A percentile compares a stretch with the other conserved stretches of the same genome.
Evolutionary conservation across 2,329 filamentous ascomycete species (phyloP).

Genomic region (Arthrinium phaeospermum): DNA sequence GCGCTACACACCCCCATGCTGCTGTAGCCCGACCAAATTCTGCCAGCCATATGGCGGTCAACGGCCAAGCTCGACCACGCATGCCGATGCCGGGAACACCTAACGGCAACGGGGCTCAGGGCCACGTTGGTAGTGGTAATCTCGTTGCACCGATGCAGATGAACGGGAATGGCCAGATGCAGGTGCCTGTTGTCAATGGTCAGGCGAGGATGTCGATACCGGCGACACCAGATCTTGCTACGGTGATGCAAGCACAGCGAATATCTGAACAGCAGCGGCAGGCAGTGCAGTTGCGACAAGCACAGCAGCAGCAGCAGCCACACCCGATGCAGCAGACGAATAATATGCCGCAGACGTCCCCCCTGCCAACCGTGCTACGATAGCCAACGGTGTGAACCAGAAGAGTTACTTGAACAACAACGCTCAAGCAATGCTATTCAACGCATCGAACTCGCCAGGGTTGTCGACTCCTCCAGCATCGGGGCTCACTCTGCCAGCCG

Average conservation of each 20-base stretch:
- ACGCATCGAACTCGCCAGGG: slow-evolving; percentile 46
- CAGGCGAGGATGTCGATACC: slow-evolving; percentile 65
- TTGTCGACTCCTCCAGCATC: slow-evolving; percentile 51
- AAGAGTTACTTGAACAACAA: slow-evolving; percentile 57
- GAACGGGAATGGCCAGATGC: slow-evolving; percentile 71
- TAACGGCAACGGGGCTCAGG: slow-evolving; percentile 53
- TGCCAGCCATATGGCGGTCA: slow-evolving; percentile 46
- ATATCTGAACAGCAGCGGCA: slow-evolving; percentile 69
- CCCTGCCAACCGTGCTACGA: slow-evolving; percentile 50
- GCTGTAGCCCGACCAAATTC: slow-evolving; percentile 48
- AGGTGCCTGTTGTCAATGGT: slow-evolving; percentile 65
- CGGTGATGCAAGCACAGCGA: slow-evolving; percentile 68
- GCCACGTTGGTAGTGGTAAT: slow-evolving; percentile 54
- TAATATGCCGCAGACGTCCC: slow-evolving; percentile 43
- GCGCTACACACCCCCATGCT: slow-evolving; percentile 39
- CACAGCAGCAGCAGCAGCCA: slow-evolving; percentile 36
- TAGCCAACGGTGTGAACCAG: slow-evolving; percentile 52
- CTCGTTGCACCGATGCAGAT: slow-evolving; percentile 61
- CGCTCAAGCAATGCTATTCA: slow-evolving; percentile 58
- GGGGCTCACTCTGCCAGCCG: slow-evolving; percentile 53
- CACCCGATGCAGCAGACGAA: slow-evolving; percentile 47
- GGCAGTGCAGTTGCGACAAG: slow-evolving; percentile 53
- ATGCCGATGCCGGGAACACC: slow-evolving; percentile 60
- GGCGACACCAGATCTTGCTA: slow-evolving; percentile 55
- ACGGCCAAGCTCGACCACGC: slow-evolving; percentile 55